Evolutionary conservation across 1,284 basidiomycete genomes (phyloP).

Genomic region (Trichosporon inkin): DNA sequence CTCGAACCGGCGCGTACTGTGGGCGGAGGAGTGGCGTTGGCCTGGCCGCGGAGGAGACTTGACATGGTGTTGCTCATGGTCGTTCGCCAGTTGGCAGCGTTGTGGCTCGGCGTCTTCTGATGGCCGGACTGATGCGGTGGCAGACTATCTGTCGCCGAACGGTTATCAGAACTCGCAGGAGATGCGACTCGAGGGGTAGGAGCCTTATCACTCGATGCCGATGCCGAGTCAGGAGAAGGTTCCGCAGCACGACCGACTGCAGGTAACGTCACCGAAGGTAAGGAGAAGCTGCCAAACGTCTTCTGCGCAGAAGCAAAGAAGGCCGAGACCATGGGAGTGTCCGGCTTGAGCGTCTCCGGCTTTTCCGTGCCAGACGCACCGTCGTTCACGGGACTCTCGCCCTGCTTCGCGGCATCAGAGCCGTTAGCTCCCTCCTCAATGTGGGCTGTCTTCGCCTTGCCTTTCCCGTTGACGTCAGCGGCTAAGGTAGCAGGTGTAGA

Average conservation of each 20-base stretch:
- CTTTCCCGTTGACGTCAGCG: background rate
- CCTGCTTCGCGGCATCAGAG: background rate
- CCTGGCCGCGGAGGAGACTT: background rate
- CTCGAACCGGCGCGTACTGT: slow-evolving; percentile 14
- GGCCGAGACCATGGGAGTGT: slow-evolving; percentile 1
- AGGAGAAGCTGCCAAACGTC: slow-evolving; percentile 2
- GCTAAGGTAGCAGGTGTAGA: background rate
- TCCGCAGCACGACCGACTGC: background rate
- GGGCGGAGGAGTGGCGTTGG: slow-evolving; percentile 15
- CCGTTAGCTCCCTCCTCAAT: background rate
- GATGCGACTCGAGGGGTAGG: slow-evolving; percentile 1
- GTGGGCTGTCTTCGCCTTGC: background rate
- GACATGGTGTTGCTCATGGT: slow-evolving; percentile 37
- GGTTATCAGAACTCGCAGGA: background rate
- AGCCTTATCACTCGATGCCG: background rate
- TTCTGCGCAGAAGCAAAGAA: slow-evolving; percentile 3
- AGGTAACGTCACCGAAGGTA: slow-evolving; percentile 4
- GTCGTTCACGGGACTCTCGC: background rate
- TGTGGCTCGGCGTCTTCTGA: slow-evolving; percentile 2
- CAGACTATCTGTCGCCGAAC: background rate
- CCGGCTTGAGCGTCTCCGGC: slow-evolving; percentile 3
- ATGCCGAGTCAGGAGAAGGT: background rate
- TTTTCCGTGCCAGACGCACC: background rate
- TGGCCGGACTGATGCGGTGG: slow-evolving; percentile 1
- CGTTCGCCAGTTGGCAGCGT: slow-evolving; percentile 27